A percentile compares a stretch with the other conserved stretches of the same genome.
Evolutionary conservation across 179 eudicot species (phyloP).

Genomic region (Dionaea muscipula): DNA sequence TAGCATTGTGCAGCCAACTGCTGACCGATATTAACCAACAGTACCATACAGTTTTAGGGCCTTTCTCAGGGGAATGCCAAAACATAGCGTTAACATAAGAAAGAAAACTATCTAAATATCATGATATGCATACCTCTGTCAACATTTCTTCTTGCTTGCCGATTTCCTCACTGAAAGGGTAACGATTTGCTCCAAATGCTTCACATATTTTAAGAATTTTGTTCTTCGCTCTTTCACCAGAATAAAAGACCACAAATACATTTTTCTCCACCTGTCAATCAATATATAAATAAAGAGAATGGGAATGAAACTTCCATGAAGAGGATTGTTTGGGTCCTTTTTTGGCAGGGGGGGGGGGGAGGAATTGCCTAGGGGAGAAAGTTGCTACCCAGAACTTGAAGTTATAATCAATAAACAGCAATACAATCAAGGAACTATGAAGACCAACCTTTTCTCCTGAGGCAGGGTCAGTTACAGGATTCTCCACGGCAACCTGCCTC

Average conservation of each 20-base stretch:
- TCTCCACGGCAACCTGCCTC: constrained; percentile 45
- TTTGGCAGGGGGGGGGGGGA: too few relatives aligned
- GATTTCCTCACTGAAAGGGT: constrained; percentile 55
- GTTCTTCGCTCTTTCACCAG: constrained; percentile 64
- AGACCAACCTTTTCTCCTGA: constrained; percentile 54
- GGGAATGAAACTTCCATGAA: background rate
- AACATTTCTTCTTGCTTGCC: constrained; percentile 61
- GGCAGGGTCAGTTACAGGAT: constrained; percentile 57
- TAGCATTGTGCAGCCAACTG: background rate
- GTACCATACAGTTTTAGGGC: background rate
- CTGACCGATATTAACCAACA: background rate
- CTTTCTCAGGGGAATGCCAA: background rate
- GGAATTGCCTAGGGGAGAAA: background rate
- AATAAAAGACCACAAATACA: constrained; percentile 64
- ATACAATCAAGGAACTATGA: constrained; percentile 1
- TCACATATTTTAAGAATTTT: constrained; percentile 68
- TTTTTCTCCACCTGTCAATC: constrained; percentile 66
- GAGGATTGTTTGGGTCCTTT: too few relatives aligned
- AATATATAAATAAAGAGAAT: background rate
- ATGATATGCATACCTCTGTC: constrained; percentile 40
- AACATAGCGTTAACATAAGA: background rate
- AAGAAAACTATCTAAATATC: background rate
- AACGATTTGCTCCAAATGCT: constrained; percentile 77
- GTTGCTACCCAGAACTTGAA: background rate
- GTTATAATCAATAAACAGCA: background rate